phyloP scores from a whole-genome alignment of 2,329 filamentous ascomycete genomes.

The Ophiocordyceps sinensis region DNA sequence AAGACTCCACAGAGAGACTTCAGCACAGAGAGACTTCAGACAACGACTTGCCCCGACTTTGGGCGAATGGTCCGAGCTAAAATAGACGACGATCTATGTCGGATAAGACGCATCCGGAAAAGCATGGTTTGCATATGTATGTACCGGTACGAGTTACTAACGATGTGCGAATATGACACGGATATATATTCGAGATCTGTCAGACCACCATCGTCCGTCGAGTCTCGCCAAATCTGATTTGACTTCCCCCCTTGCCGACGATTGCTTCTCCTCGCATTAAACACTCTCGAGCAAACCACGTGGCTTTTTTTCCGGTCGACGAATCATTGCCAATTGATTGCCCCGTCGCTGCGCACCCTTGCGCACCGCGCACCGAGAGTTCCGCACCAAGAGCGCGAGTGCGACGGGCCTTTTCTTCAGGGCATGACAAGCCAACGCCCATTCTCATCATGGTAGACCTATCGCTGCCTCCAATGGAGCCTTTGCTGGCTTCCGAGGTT shows the following conservation, averaged over 20 bases:
- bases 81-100: too few species aligned
- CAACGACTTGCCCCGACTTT: too few species aligned
- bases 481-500: slow-evolving; percentile 3
- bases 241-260: too few species aligned
- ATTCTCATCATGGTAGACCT: background rate
- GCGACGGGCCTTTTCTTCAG: background rate
- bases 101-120: too few species aligned
- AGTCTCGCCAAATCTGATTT: background rate
- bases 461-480: slow-evolving; percentile 1
- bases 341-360: background rate
- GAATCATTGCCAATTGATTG: background rate
- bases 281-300: background rate
- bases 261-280: background rate
- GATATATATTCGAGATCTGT: too few species aligned
- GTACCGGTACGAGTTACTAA: too few species aligned
- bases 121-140: too few species aligned
- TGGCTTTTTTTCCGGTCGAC: background rate
- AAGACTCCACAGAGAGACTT: too few species aligned
- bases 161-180: too few species aligned
- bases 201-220: too few species aligned
- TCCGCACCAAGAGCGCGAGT: background rate
- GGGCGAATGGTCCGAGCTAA: too few species aligned
- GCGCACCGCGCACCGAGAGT: background rate
- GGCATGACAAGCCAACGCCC: background rate
- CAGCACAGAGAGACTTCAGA: too few species aligned